Conservation (phyloP, 1,139 yeast genomes). For the Candida dubliniensis region DNA sequence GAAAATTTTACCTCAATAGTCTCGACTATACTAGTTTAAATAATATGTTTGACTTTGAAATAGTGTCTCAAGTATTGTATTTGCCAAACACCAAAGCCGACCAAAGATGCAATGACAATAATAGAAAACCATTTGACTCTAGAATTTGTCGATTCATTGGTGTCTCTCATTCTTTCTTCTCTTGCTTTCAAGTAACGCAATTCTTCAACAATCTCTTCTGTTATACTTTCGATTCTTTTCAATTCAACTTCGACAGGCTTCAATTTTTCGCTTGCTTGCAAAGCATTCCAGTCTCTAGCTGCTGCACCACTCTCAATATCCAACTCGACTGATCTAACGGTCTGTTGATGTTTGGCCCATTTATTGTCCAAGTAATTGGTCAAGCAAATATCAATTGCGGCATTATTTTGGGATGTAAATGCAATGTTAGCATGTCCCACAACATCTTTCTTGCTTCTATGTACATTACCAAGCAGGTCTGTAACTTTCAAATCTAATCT, state of each 20-base stretch:
- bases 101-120: conserved; percentile 62
- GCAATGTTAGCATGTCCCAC: conserved; percentile 70
- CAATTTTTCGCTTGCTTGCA: conserved; percentile 89
- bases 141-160: conserved; percentile 89
- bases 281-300: conserved; percentile 96
- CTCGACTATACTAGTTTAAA: conserved; percentile 35
- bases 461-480: conserved; percentile 71
- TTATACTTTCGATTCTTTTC: conserved; percentile 78
- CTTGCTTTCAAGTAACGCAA: conserved; percentile 80
- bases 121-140: conserved; percentile 85
- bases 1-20: conserved; percentile 11
- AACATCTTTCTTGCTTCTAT: conserved; percentile 62
- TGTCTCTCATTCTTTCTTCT: conserved; percentile 91
- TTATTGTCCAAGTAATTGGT: conserved; percentile 56
- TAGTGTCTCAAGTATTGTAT: conserved; percentile 86
- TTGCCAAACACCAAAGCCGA: conserved; percentile 89
- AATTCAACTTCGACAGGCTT: conserved; percentile 90
- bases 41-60: conserved; percentile 92
- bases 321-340: conserved; percentile 66
- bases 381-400: conserved; percentile 90
- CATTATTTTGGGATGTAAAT: conserved; percentile 79
- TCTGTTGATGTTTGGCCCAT: conserved; percentile 31
- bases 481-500: conserved; percentile 58
- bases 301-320: conserved; percentile 95
- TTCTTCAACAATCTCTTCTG: conserved; percentile 76